phyloP scores from a whole-genome alignment of 2,329 filamentous ascomycete genomes.

The Fusarium foetens region DNA sequence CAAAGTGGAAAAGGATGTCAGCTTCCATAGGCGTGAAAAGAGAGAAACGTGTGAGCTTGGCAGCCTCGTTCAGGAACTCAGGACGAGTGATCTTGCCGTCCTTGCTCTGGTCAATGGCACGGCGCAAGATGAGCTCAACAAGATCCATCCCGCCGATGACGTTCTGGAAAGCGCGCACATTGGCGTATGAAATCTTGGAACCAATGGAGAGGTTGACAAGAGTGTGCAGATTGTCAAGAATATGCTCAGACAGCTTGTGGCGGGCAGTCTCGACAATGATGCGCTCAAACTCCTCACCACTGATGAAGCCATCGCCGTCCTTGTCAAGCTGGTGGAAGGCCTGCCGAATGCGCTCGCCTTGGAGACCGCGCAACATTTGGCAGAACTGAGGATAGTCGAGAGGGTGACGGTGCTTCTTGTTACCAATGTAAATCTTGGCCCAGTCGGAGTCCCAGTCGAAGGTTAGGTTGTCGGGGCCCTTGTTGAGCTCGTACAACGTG shows the following conservation, averaged over 20 bases:
- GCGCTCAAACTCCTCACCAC: conserved; percentile 94
- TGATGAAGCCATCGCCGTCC: conserved; percentile 93
- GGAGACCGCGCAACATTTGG: conserved; percentile 95
- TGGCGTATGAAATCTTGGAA: conserved; percentile 96
- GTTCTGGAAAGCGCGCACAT: conserved; percentile 97
- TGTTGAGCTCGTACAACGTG: conserved; percentile 86
- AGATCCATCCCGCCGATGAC: conserved; percentile 98
- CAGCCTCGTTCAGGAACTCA: conserved; percentile 94
- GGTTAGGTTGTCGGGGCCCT: conserved; percentile 83
- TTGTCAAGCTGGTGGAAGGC: conserved; percentile 93
- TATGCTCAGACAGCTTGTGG: conserved; percentile 97
- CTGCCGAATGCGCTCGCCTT: conserved; percentile 95
- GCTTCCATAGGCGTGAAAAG: conserved; percentile 99
- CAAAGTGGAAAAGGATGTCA: conserved; percentile 98
- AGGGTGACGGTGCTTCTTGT: conserved; percentile 85
- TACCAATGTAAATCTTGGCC: conserved; percentile 93
- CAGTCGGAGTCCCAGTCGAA: conserved; percentile 99
- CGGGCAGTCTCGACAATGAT: conserved; percentile 93
- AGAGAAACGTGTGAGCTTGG: conserved; percentile 90
- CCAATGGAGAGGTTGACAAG: conserved; percentile 93
- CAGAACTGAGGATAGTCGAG: conserved; percentile 97
- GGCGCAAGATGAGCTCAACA: conserved; percentile 90
- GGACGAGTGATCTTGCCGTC: conserved; percentile 95
- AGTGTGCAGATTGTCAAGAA: conserved; percentile 88
- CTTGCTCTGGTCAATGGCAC: conserved; percentile 81